phyloP scores from a whole-genome alignment of 1,284 basidiomycete species.

The Hypsizygus ulmarius region DNA sequence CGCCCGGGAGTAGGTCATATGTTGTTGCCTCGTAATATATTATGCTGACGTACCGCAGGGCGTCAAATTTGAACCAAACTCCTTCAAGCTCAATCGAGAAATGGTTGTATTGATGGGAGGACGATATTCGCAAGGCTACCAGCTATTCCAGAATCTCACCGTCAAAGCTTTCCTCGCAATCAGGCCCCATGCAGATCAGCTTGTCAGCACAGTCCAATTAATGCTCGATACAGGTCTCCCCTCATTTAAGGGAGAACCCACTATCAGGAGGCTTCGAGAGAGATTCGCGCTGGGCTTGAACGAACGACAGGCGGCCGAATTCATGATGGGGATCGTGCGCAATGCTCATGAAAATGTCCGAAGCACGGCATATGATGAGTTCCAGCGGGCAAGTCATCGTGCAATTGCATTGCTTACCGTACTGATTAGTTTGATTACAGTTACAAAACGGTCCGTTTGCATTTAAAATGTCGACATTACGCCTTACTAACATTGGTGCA shows the following conservation, averaged over 20 bases:
- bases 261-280: constrained; percentile 84
- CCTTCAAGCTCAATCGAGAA: constrained; percentile 98
- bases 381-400: constrained; percentile 64
- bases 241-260: constrained; percentile 94
- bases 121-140: constrained; percentile 88
- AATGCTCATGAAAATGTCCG: constrained; percentile 96
- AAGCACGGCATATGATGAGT: constrained; percentile 92
- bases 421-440: constrained; percentile 20
- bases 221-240: constrained; percentile 97
- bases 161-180: constrained; percentile 96
- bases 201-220: constrained; percentile 84
- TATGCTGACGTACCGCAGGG: constrained; percentile 49
- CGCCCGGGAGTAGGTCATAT: constrained; percentile 61
- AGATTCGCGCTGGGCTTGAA: constrained; percentile 83
- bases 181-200: constrained; percentile 86
- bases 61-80: constrained; percentile 95
- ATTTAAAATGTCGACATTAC: not conserved
- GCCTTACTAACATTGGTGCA: constrained; percentile 16
- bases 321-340: constrained; percentile 84
- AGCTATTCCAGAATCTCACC: constrained; percentile 90
- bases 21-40: constrained; percentile 1
- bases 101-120: constrained; percentile 99
- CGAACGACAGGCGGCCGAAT: constrained; percentile 91
- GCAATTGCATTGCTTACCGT: not conserved
- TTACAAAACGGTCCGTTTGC: constrained; percentile 40